These are phyloP conservation scores for Oryza meridionalis DNA, from an alignment of 176 grass and related monocot species.

Conservation along the genomic window DNA sequence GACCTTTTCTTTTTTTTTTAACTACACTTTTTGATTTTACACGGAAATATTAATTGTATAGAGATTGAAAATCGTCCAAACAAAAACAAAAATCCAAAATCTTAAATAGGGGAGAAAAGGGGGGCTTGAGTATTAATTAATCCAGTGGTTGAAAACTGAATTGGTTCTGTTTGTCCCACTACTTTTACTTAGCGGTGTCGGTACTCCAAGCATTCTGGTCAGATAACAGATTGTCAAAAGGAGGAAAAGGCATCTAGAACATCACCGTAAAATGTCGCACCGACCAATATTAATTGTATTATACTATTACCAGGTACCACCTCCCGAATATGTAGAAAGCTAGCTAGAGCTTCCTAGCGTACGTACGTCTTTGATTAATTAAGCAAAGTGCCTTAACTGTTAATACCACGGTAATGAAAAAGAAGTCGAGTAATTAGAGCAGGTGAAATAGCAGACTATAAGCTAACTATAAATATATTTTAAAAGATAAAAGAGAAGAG, in stretches of 20 bases:
- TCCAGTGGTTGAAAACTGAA: not conserved
- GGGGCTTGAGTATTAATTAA: not conserved
- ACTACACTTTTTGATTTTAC: not conserved
- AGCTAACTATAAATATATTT: no score
- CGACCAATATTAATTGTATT: conserved; percentile 5
- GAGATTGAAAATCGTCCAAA: no score
- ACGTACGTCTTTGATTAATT: not conserved
- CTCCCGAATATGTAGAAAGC: not conserved
- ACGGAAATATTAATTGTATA: no score
- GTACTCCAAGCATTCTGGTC: not conserved
- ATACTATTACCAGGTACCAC: not conserved
- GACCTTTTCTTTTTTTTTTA: not conserved
- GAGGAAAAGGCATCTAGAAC: not conserved
- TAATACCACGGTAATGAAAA: no score
- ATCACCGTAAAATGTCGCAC: not conserved
- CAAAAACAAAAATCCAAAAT: no score
- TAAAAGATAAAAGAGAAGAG: no score
- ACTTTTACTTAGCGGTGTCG: not conserved
- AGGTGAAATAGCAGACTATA: no score
- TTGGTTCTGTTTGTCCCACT: not conserved
- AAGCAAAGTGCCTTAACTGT: no score
- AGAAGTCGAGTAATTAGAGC: no score
- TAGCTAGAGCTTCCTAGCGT: not conserved
- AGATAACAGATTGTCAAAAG: not conserved
- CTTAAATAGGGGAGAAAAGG: no score